phyloP scores from a whole-genome alignment of 108 stramenopile genomes.

The Skeletonema tropicum region DNA sequence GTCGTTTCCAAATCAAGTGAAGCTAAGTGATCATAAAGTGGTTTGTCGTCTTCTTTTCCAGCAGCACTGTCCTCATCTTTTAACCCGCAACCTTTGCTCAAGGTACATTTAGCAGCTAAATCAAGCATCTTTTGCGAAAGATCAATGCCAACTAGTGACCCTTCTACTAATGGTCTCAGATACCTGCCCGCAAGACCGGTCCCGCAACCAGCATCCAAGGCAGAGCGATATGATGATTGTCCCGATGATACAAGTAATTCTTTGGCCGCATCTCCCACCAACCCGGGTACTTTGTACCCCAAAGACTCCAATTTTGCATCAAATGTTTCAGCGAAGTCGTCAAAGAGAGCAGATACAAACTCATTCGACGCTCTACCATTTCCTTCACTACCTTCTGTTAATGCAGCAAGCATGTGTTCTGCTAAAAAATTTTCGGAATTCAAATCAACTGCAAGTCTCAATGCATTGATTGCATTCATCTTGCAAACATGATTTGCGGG shows the following conservation, averaged over 20 bases:
- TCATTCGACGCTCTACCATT: slow-evolving; percentile 63
- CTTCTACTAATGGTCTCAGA: slow-evolving; percentile 53
- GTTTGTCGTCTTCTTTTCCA: slow-evolving; percentile 6
- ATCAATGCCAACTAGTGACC: slow-evolving; percentile 69
- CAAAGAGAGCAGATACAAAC: slow-evolving; percentile 78
- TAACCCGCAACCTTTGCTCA: slow-evolving; percentile 55
- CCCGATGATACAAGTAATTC: slow-evolving; percentile 22
- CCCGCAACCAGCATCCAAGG: slow-evolving; percentile 79
- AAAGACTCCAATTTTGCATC: slow-evolving; percentile 70
- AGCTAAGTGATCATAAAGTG: slow-evolving; percentile 64
- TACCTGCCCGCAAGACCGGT: slow-evolving; percentile 77
- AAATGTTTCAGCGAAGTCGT: slow-evolving; percentile 80
- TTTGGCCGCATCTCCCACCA: slow-evolving; percentile 57
- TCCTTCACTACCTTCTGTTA: slow-evolving; percentile 33
- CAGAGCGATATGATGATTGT: slow-evolving; percentile 36
- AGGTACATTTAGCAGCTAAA: slow-evolving; percentile 58
- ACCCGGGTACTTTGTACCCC: slow-evolving; percentile 60
- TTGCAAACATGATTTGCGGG: slow-evolving; percentile 46
- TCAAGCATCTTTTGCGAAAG: slow-evolving; percentile 74
- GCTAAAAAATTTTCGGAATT: slow-evolving; percentile 61
- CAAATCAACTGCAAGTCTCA: slow-evolving; percentile 65
- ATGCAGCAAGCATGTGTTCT: slow-evolving; percentile 45
- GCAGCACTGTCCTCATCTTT: slow-evolving; percentile 32
- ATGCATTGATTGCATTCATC: slow-evolving; percentile 69
- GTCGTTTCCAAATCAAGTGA: slow-evolving; percentile 72